Conservation (phyloP, 75 land plant species). For the Cryptomeria japonica region DNA sequence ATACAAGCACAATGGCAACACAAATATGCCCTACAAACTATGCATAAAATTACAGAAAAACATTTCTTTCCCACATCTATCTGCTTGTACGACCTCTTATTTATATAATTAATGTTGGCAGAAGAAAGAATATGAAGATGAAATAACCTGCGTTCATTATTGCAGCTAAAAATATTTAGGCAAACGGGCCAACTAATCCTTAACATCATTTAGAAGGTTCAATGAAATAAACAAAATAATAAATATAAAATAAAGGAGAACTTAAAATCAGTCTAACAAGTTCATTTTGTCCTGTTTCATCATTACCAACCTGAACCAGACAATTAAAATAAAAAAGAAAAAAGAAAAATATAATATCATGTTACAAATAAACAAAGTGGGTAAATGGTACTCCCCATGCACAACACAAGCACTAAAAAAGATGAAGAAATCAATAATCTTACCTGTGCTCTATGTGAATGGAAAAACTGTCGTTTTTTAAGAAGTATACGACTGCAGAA, state of each 20-base stretch:
- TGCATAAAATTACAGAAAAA: not conserved
- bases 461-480: conserved; percentile 79
- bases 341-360: not conserved
- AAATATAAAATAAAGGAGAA: not conserved
- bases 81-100: not conserved
- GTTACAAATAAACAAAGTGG: not conserved
- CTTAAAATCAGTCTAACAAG: not conserved
- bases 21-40: not conserved
- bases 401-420: not conserved
- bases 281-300: not conserved
- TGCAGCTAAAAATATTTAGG: not conserved
- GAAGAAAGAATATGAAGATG: not conserved
- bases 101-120: not conserved
- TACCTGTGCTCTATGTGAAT: conserved; percentile 97
- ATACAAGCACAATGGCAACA: not conserved
- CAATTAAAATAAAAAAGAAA: not conserved
- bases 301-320: not conserved
- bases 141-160: not conserved
- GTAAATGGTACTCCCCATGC: not conserved
- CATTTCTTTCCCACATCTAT: not conserved
- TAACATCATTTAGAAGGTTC: not conserved
- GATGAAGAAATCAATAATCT: not conserved
- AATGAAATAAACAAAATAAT: not conserved
- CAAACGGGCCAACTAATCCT: not conserved
- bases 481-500: conserved; percentile 63